phyloP scores from a whole-genome alignment of 805 yeast genomes.

The Nakazawaea wyomingensis region DNA sequence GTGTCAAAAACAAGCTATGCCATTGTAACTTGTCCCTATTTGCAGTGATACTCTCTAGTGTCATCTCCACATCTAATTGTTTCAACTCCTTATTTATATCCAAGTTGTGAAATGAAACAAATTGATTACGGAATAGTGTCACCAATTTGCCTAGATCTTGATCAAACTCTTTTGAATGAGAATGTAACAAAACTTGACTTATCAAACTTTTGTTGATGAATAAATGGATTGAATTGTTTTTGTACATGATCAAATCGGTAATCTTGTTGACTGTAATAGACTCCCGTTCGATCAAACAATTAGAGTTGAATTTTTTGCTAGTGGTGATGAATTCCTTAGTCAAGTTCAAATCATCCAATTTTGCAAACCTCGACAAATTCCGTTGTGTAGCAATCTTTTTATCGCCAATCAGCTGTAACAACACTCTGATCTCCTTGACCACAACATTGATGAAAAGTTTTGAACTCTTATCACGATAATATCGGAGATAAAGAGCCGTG shows the following conservation, averaged over 20 bases:
- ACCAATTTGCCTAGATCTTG: not conserved
- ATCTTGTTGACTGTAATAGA: not conserved
- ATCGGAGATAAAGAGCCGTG: constrained; percentile 6
- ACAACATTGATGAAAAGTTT: not conserved
- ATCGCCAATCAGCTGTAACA: not conserved
- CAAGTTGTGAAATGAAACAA: not conserved
- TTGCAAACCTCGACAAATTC: not conserved
- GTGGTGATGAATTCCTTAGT: not conserved
- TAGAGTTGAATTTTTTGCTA: constrained; percentile 3
- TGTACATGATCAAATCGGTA: constrained; percentile 7
- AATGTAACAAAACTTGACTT: not conserved
- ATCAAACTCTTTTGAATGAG: not conserved
- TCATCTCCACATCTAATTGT: constrained; percentile 1
- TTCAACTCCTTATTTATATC: not conserved
- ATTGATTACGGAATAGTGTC: constrained; percentile 2
- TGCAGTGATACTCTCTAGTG: not conserved
- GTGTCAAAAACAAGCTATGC: constrained; percentile 1
- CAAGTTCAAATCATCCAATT: not conserved
- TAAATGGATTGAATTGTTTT: constrained; percentile 9
- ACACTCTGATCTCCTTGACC: not conserved
- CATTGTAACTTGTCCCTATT: not conserved
- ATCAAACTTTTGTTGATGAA: constrained; percentile 5
- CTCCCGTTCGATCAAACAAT: constrained; percentile 2
- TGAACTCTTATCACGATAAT: not conserved
- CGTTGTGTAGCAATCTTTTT: not conserved